phyloP scores from a whole-genome alignment of 106 monocot genomes.

The Hemerocallis citrina region DNA sequence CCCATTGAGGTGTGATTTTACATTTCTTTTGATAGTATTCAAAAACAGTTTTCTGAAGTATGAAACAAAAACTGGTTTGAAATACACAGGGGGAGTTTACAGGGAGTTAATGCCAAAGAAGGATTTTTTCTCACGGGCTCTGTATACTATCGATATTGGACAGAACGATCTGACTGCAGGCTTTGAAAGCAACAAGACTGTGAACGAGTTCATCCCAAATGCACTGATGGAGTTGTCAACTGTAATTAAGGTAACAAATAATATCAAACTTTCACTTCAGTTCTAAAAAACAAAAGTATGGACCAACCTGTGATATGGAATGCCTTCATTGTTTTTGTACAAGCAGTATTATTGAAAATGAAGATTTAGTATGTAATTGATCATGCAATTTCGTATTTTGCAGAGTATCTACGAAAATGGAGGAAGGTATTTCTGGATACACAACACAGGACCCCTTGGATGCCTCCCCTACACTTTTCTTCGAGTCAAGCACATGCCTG shows the following conservation, averaged over 20 bases:
- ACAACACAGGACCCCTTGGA: constrained; percentile 50
- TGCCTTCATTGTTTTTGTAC: background rate
- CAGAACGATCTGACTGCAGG: constrained; percentile 52
- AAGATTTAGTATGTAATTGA: background rate
- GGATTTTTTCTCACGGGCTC: constrained; percentile 36
- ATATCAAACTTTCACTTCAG: too few relatives aligned
- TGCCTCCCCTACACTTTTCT: constrained; percentile 30
- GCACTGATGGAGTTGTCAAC: constrained; percentile 9
- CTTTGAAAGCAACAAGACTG: constrained; percentile 8
- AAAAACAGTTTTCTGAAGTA: too few relatives aligned
- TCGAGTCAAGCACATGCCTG: background rate
- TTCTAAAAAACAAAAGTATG: too few relatives aligned
- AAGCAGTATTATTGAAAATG: background rate
- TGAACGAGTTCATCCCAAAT: constrained; percentile 19
- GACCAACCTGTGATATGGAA: background rate
- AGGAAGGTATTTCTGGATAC: constrained; percentile 50
- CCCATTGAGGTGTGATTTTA: too few relatives aligned
- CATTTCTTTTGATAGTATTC: too few relatives aligned
- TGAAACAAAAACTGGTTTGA: too few relatives aligned
- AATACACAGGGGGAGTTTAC: constrained; percentile 17
- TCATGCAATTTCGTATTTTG: background rate
- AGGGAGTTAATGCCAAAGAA: constrained; percentile 24
- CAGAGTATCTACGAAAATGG: constrained; percentile 32
- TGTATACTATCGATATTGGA: constrained; percentile 57
- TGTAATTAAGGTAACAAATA: constrained; percentile 25